Percentiles rank a stretch among this genome's conserved stretches.
Conservation (phyloP, 495 filamentous ascomycete species). For the Annulohypoxylon moriforme region DNA sequence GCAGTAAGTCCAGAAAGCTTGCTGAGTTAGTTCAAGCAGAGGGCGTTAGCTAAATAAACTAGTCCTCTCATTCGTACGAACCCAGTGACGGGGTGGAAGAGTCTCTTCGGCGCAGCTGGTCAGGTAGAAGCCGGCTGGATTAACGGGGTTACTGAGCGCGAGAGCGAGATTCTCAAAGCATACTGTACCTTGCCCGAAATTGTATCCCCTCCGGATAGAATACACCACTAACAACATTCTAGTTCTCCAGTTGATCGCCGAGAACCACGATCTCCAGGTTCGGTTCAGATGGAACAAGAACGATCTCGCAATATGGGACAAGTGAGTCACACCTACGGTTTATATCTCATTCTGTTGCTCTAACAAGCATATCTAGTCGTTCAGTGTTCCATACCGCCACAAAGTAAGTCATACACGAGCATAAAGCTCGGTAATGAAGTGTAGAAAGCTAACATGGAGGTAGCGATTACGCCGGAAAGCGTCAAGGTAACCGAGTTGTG, state of each 20-base stretch:
- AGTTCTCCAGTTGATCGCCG: slow-evolving; percentile 68
- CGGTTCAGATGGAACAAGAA: slow-evolving; percentile 71
- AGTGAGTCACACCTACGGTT: slow-evolving; percentile 29
- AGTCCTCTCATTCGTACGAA: slow-evolving; percentile 76
- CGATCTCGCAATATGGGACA: slow-evolving; percentile 79
- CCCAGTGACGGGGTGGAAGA: slow-evolving; percentile 80
- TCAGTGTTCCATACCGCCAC: slow-evolving; percentile 74
- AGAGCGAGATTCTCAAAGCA: slow-evolving; percentile 68
- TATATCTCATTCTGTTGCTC: not conserved
- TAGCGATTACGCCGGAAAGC: slow-evolving; percentile 63
- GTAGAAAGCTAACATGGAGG: slow-evolving; percentile 35
- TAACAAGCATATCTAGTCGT: slow-evolving; percentile 53
- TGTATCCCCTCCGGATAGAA: not conserved
- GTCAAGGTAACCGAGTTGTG: slow-evolving; percentile 70
- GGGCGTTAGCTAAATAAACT: slow-evolving; percentile 58
- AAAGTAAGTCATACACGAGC: slow-evolving; percentile 41
- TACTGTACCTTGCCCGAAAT: slow-evolving; percentile 58
- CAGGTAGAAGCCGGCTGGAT: slow-evolving; percentile 67
- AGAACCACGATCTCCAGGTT: slow-evolving; percentile 82
- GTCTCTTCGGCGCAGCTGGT: slow-evolving; percentile 68
- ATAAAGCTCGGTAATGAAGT: not conserved
- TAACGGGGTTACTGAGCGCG: slow-evolving; percentile 70
- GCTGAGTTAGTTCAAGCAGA: not conserved
- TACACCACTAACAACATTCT: slow-evolving; percentile 4
- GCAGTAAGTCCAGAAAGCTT: slow-evolving; percentile 54